These are phyloP conservation scores for Kwoniella europaea DNA, from an alignment of 768 basidiomycete species.

Conservation along the genomic window DNA sequence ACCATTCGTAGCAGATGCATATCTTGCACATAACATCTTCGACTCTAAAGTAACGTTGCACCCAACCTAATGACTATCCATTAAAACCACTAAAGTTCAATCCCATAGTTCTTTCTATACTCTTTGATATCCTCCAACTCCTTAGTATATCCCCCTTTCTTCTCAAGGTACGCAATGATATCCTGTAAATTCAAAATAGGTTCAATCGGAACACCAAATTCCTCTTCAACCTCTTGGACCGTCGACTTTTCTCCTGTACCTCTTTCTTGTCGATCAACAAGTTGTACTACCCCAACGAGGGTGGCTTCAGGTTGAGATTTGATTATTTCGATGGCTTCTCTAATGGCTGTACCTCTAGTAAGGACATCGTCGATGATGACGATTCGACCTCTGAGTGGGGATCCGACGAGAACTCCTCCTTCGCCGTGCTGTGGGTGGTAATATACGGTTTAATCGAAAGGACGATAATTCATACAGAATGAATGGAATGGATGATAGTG, in stretches of 20 bases:
- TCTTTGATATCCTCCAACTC: conserved; percentile 73
- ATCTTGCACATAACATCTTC: too few relatives aligned
- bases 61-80: too few relatives aligned
- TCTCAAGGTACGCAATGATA: conserved; percentile 79
- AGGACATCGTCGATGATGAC: conserved; percentile 96
- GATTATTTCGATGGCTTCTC: conserved; percentile 79
- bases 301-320: conserved; percentile 66
- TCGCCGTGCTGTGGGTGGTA: conserved; percentile 72
- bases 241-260: conserved; percentile 71
- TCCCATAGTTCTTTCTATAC: conserved; percentile 76
- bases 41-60: too few relatives aligned
- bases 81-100: conserved; percentile 6
- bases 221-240: conserved; percentile 77
- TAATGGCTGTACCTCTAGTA: conserved; percentile 74
- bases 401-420: conserved; percentile 88
- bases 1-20: not conserved
- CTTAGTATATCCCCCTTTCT: conserved; percentile 66
- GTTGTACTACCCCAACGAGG: conserved; percentile 85
- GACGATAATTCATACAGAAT: not conserved
- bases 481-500: too few relatives aligned
- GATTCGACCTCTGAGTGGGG: conserved; percentile 76
- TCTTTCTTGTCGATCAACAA: conserved; percentile 84
- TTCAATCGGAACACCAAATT: conserved; percentile 73
- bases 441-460: not conserved
- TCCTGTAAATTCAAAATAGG: conserved; percentile 85